A percentile compares a stretch with the other conserved stretches of the same genome.
These are phyloP conservation scores for Candida parachauliodes DNA, from an alignment of 805 yeast species.

Conservation along the genomic window DNA sequence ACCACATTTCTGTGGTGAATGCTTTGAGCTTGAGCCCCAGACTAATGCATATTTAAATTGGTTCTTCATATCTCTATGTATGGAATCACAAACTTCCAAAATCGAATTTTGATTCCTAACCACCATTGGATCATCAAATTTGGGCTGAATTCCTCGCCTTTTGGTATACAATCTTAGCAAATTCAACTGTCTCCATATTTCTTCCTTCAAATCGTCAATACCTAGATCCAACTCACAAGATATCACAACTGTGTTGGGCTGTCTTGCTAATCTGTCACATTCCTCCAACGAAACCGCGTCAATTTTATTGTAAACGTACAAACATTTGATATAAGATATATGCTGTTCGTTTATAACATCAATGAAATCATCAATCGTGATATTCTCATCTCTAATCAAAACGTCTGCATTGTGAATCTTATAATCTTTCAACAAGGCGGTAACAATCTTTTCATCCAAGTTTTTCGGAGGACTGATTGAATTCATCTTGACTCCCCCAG, in stretches of 20 bases:
- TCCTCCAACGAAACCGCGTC: conserved; percentile 95
- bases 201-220: conserved; percentile 80
- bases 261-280: conserved; percentile 86
- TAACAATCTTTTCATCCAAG: conserved; percentile 76
- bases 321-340: conserved; percentile 83
- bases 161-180: conserved; percentile 83
- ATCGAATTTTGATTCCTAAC: conserved; percentile 77
- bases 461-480: conserved; percentile 77
- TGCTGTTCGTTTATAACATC: conserved; percentile 87
- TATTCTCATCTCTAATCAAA: conserved; percentile 79
- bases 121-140: conserved; percentile 85
- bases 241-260: conserved; percentile 90
- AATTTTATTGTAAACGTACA: conserved; percentile 91
- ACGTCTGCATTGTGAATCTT: conserved; percentile 93
- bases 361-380: conserved; percentile 87
- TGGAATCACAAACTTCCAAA: conserved; percentile 84
- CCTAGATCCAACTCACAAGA: conserved; percentile 89
- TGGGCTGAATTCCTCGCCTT: conserved; percentile 77
- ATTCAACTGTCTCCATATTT: conserved; percentile 86
- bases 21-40: conserved; percentile 95
- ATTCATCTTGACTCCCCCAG: conserved; percentile 89
- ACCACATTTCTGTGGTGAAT: conserved; percentile 96
- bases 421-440: conserved; percentile 77
- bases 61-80: conserved; percentile 88
- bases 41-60: conserved; percentile 92